Percentiles rank a stretch among this genome's conserved stretches.
phyloP scores from a whole-genome alignment of 768 basidiomycete genomes.

The Lactarius evosmus region DNA sequence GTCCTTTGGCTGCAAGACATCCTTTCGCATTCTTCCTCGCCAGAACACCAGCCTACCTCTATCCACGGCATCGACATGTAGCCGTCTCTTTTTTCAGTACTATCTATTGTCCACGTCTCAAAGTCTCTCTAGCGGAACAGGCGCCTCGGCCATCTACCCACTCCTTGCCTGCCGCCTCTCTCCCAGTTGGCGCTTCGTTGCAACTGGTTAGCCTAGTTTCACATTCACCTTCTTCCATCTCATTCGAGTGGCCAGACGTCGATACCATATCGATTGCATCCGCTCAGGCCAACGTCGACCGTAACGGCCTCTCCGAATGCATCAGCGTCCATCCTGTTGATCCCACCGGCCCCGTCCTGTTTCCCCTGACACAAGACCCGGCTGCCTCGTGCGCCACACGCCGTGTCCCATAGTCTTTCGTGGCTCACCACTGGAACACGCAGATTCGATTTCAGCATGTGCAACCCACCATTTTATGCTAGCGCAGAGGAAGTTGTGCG shows the following conservation, averaged over 20 bases:
- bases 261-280: conserved; percentile 56
- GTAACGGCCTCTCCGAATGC: conserved; percentile 52
- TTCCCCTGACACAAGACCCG: conserved; percentile 34
- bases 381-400: conserved; percentile 5
- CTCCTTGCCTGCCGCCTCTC: conserved; percentile 61
- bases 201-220: conserved; percentile 51
- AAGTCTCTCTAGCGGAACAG: conserved; percentile 67
- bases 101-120: not conserved
- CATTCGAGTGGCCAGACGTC: conserved; percentile 49
- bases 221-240: not conserved
- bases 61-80: conserved; percentile 73
- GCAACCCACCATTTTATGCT: conserved; percentile 95
- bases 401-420: not conserved
- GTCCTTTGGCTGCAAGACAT: conserved; percentile 82
- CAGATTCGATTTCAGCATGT: conserved; percentile 82
- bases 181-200: conserved; percentile 56
- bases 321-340: conserved; percentile 47
- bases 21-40: conserved; percentile 18
- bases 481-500: conserved; percentile 61
- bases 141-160: conserved; percentile 87
- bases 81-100: conserved; percentile 27
- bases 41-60: not conserved
- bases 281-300: conserved; percentile 55
- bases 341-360: conserved; percentile 45
- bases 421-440: not conserved